These are phyloP conservation scores for Fusarium chlamydosporum DNA, from an alignment of 2,329 filamentous ascomycete species.

Conservation along the genomic window DNA sequence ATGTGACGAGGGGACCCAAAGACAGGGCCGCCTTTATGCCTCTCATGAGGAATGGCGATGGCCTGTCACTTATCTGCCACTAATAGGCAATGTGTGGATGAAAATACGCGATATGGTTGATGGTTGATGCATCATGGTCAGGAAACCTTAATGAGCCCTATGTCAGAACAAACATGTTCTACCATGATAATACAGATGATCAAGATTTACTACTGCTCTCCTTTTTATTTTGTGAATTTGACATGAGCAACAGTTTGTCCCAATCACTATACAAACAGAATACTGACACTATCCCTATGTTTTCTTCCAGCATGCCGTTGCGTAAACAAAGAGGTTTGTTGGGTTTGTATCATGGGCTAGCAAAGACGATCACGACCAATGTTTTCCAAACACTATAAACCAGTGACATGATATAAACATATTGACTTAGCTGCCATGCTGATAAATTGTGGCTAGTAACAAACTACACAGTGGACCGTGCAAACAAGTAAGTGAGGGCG, in stretches of 20 bases:
- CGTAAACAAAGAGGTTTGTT: background rate
- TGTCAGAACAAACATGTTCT: constrained; percentile 18
- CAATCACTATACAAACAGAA: no score
- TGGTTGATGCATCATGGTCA: constrained; percentile 37
- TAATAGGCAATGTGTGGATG: constrained; percentile 33
- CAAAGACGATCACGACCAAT: background rate
- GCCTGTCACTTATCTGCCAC: constrained; percentile 34
- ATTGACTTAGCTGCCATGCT: background rate
- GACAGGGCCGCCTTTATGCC: constrained; percentile 36
- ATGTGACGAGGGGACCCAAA: constrained; percentile 36
- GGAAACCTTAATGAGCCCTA: constrained; percentile 18
- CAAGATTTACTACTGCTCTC: background rate
- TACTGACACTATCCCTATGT: background rate
- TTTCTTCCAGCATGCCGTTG: background rate
- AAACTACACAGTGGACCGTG: no score
- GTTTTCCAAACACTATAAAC: background rate
- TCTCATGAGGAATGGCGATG: constrained; percentile 29
- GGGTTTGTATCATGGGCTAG: background rate
- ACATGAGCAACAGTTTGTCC: background rate
- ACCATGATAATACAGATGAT: constrained; percentile 19
- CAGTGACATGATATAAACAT: background rate
- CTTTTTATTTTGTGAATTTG: background rate
- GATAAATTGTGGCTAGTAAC: background rate
- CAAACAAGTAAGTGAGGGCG: background rate
- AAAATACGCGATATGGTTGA: constrained; percentile 18